Percentiles rank a stretch among this genome's conserved stretches.
Evolutionary conservation across 306 rosid genomes (phyloP).

Genomic region (Fragaria iinumae): DNA sequence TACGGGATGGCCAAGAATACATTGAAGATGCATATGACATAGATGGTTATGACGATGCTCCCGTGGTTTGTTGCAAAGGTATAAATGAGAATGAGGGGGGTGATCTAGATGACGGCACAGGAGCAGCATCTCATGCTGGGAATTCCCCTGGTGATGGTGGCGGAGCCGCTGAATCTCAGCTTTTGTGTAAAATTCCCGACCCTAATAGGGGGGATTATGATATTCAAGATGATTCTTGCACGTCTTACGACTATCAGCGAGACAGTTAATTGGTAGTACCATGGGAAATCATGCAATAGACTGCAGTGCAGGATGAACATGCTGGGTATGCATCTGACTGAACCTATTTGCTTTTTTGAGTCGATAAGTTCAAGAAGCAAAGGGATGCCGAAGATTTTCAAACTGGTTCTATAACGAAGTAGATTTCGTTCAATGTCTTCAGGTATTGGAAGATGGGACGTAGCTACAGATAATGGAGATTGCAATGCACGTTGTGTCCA

Average conservation of each 20-base stretch:
- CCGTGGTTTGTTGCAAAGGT: slow-evolving; percentile 10
- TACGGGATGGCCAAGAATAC: slow-evolving; percentile 20
- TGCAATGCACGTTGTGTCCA: background rate
- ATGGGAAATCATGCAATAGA: slow-evolving; percentile 13
- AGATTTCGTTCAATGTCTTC: background rate
- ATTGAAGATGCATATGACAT: slow-evolving; percentile 28
- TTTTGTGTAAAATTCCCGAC: slow-evolving; percentile 11
- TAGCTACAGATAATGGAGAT: background rate
- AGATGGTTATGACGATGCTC: slow-evolving; percentile 8
- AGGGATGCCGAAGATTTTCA: slow-evolving; percentile 2
- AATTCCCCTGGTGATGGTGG: slow-evolving; percentile 17
- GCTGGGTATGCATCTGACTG: background rate
- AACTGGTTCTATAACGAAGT: background rate
- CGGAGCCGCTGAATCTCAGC: background rate
- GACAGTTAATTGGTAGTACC: background rate
- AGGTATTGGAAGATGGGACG: slow-evolving; percentile 1
- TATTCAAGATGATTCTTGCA: slow-evolving; percentile 37
- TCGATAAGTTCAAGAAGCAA: background rate
- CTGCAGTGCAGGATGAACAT: slow-evolving; percentile 13
- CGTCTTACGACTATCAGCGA: slow-evolving; percentile 28
- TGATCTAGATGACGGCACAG: slow-evolving; percentile 28
- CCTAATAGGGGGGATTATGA: slow-evolving; percentile 12
- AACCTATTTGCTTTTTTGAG: background rate
- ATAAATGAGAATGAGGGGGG: slow-evolving; percentile 29
- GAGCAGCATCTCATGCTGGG: background rate